Evolutionary conservation across 768 basidiomycete genomes (phyloP).

Genomic region (Mycena leptocephala): DNA sequence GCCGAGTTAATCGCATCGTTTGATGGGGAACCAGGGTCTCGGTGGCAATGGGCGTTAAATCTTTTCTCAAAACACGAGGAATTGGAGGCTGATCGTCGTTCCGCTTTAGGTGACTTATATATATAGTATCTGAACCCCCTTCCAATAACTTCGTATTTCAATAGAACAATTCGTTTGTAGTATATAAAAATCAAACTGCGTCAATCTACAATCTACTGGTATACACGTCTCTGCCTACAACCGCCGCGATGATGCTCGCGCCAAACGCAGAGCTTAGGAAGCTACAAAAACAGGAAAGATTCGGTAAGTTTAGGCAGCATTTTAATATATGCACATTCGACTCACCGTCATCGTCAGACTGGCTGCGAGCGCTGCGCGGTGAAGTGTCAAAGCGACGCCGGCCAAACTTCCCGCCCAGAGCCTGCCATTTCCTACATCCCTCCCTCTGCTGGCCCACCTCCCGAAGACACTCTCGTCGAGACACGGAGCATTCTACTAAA

Average conservation of each 20-base stretch:
- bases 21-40: slow-evolving; percentile 1
- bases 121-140: neutral
- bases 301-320: neutral
- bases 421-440: neutral
- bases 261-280: neutral
- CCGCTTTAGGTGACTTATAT: neutral
- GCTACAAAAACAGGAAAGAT: neutral
- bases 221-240: too few species aligned
- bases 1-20: neutral
- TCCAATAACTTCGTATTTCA: neutral
- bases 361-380: neutral
- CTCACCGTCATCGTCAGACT: neutral
- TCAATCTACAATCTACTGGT: neutral
- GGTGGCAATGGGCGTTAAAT: slow-evolving; percentile 1
- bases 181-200: too few species aligned
- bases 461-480: neutral
- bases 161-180: too few species aligned
- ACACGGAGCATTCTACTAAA: too few species aligned
- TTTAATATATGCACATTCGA: neutral
- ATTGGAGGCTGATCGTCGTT: neutral
- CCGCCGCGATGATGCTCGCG: too few species aligned
- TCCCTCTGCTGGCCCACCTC: neutral
- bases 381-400: neutral
- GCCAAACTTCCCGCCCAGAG: neutral
- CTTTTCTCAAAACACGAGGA: neutral